A percentile compares a stretch with the other conserved stretches of the same genome.
Conservation (phyloP, 108 stramenopile genomes). For the Aurantiochytrium sp. region DNA sequence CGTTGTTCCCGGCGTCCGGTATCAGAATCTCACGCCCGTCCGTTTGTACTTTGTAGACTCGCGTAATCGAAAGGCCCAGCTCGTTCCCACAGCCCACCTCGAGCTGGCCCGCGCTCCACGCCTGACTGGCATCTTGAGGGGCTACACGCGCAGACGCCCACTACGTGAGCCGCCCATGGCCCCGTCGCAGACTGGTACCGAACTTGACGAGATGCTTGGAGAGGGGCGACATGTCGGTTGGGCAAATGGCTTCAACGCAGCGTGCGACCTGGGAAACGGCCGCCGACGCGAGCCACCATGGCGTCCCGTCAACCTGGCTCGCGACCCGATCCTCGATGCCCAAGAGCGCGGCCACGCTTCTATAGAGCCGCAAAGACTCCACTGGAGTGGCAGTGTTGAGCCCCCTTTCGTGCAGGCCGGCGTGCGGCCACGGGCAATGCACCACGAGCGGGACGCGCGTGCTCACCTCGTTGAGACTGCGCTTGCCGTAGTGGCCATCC, state of each 20-base stretch:
- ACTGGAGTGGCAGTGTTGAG: background rate
- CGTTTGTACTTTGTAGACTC: too few species aligned
- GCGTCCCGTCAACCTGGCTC: background rate
- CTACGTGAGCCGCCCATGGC: background rate
- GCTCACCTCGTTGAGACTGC: background rate
- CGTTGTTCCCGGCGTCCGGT: too few species aligned
- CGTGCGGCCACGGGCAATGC: background rate
- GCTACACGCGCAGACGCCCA: too few species aligned
- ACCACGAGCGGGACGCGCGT: background rate
- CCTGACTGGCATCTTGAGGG: too few species aligned
- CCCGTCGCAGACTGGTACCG: background rate
- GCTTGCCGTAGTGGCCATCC: background rate
- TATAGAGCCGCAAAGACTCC: background rate
- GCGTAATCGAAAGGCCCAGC: too few species aligned
- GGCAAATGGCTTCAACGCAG: background rate
- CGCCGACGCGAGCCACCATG: background rate
- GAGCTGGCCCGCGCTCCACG: background rate
- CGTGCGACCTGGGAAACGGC: background rate
- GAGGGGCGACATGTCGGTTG: background rate
- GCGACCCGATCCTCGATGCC: background rate
- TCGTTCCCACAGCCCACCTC: too few species aligned
- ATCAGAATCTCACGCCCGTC: too few species aligned
- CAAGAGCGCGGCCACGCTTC: background rate
- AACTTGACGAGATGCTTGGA: background rate
- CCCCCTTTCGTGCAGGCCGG: background rate